Evolutionary conservation across 2,329 filamentous ascomycete species (phyloP), one percentile per base, ranked within the genome.

Genomic region (Colletotrichum gigasporum): DNA sequence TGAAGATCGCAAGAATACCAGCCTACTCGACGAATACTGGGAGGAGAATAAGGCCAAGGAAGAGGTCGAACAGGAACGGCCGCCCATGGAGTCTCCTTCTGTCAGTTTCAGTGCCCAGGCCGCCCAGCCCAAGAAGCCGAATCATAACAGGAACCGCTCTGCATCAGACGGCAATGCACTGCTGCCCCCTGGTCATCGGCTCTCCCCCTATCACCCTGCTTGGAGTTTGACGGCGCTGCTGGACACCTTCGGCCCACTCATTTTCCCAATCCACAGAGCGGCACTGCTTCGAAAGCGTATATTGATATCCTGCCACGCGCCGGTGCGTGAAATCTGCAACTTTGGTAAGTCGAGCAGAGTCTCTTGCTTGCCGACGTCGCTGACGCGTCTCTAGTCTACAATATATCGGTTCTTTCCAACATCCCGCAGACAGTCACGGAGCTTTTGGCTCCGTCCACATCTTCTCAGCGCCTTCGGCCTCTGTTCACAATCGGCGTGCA

Each of bases 401-500:
- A 96, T 75, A 87, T 98, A 53, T 97, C 95, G n/a, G 86, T 98
- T 56, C 83, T 99, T 32, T 94, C 94, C 44, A 97, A 94, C 70
- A 90, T 98, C 42, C 94, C 96, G 26, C 84, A 90, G 35, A 88
- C 91, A 28, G 85, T 94, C 42, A 83, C 86, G 61, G 88, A 94
- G 53, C 79, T 90, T 12, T 82, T 97, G n/a, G 87, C 90, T 18
- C 75, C 85, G 1, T 83, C 84, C 24, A 84, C 87, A 3, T 83
- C 88, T 24, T 83, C 87, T 1, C 84, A 91, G 65, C 85, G 93
- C 63, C 84, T 96, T 28, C 87, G 90, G 22, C 91, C 95, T 0
- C 85, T 99, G n/a, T 99, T 98, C 80, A 94, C 91, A 54, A 87
- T 99, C 63, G 96, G 96, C 51, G 90, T 99, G 14, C 92, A 97